Conservation (phyloP, 352 stramenopile species). For the Phytophthora hibernalis region DNA sequence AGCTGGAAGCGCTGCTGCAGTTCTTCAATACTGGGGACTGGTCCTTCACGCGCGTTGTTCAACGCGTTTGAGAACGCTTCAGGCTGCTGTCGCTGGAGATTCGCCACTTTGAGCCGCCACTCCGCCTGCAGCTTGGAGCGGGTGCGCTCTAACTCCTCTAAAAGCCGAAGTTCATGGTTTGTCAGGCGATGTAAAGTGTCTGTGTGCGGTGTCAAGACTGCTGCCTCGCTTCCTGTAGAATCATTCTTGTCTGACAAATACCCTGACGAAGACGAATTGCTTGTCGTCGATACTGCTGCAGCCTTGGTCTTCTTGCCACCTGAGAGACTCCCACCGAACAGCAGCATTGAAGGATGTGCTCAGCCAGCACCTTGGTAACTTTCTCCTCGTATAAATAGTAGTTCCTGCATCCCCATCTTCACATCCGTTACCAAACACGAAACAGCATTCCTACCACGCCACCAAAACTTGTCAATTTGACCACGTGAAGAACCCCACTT, state of each 20-base stretch:
- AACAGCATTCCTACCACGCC: constrained; percentile 1
- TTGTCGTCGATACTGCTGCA: constrained; percentile 12
- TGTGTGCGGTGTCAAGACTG: constrained; percentile 53
- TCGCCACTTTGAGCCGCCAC: constrained; percentile 69
- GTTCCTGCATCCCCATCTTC: not conserved
- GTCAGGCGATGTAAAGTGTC: constrained; percentile 75
- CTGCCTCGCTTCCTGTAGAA: not conserved
- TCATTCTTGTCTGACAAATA: not conserved
- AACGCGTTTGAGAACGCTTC: constrained; percentile 29
- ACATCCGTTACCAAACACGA: constrained; percentile 17
- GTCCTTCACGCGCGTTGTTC: constrained; percentile 26
- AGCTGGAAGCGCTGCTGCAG: constrained; percentile 49
- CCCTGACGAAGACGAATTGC: not conserved
- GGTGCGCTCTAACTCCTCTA: constrained; percentile 83
- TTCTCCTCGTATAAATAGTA: constrained; percentile 24
- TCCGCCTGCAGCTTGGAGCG: constrained; percentile 70
- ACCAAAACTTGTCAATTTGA: constrained; percentile 33
- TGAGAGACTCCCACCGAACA: constrained; percentile 75
- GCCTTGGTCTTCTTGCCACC: constrained; percentile 34
- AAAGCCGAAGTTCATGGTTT: constrained; percentile 77
- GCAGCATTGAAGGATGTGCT: constrained; percentile 46
- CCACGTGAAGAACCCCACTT: constrained; percentile 28
- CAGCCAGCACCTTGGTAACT: not conserved
- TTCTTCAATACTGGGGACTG: constrained; percentile 41
- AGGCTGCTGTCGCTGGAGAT: constrained; percentile 54